Percentiles rank a stretch among this genome's conserved stretches.
Evolutionary conservation across 805 yeast species (phyloP).

Genomic region (Yueomyces sp.): DNA sequence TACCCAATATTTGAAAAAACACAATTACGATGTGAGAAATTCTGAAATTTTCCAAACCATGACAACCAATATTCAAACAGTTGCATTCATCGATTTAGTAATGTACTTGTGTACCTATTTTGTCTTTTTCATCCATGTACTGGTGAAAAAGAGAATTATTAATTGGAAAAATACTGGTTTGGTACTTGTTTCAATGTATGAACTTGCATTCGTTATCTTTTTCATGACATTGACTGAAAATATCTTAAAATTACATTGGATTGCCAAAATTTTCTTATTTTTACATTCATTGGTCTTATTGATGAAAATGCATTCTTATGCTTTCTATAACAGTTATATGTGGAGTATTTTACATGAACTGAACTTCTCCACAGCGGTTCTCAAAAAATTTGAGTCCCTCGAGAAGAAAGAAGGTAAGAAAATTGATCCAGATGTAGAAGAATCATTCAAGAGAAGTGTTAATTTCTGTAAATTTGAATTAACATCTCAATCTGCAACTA

Average conservation of each 20-base stretch:
- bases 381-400: constrained; percentile 27
- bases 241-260: constrained; percentile 57
- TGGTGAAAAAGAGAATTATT: constrained; percentile 32
- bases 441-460: constrained; percentile 34
- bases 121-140: constrained; percentile 44
- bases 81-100: constrained; percentile 58
- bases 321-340: constrained; percentile 82
- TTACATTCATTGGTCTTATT: constrained; percentile 75
- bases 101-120: constrained; percentile 64
- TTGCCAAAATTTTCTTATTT: constrained; percentile 72
- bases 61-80: constrained; percentile 44
- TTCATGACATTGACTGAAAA: constrained; percentile 47
- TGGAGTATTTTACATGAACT: constrained; percentile 52
- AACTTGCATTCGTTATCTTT: constrained; percentile 36
- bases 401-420: constrained; percentile 11
- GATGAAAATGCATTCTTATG: constrained; percentile 94
- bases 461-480: constrained; percentile 66
- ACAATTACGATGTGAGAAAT: constrained; percentile 27
- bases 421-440: constrained; percentile 10
- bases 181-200: constrained; percentile 44
- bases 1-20: constrained; percentile 36
- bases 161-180: constrained; percentile 59
- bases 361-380: constrained; percentile 31
- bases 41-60: constrained; percentile 47
- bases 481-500: constrained; percentile 34